Evolutionary conservation across 2,329 filamentous ascomycete genomes (phyloP).

Genomic region (Berkeleyomyces rouxiae): DNA sequence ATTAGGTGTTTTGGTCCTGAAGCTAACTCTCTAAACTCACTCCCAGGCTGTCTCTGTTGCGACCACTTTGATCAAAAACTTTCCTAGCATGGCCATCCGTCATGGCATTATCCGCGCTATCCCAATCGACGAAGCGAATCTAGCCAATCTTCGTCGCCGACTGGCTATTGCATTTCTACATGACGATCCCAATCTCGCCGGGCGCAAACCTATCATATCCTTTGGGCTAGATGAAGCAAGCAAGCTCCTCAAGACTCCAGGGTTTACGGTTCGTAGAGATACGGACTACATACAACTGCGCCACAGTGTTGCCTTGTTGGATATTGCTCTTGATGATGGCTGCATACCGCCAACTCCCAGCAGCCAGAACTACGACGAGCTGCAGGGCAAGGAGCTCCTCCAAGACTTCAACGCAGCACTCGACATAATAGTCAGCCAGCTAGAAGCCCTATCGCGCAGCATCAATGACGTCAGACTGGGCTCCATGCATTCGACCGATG

Average conservation of each 20-base stretch:
- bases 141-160: slow-evolving; percentile 46
- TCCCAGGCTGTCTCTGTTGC: slow-evolving; percentile 1
- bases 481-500: slow-evolving; percentile 54
- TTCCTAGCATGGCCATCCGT: slow-evolving; percentile 35
- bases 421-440: slow-evolving; percentile 44
- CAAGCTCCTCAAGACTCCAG: slow-evolving; percentile 23
- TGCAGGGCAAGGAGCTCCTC: slow-evolving; percentile 16
- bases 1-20: background rate
- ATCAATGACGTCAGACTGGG: slow-evolving; percentile 63
- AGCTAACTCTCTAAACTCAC: background rate
- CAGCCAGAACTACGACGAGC: slow-evolving; percentile 16
- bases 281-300: slow-evolving; percentile 55
- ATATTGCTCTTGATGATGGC: slow-evolving; percentile 57
- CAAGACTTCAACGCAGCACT: slow-evolving; percentile 51
- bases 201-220: slow-evolving; percentile 28
- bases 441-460: slow-evolving; percentile 40
- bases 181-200: slow-evolving; percentile 27
- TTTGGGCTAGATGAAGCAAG: slow-evolving; percentile 1
- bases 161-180: slow-evolving; percentile 51
- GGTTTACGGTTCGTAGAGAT: slow-evolving; percentile 33
- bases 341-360: background rate
- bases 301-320: slow-evolving; percentile 50
- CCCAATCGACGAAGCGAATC: slow-evolving; percentile 31
- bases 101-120: slow-evolving; percentile 42
- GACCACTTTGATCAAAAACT: slow-evolving; percentile 24